phyloP scores from a whole-genome alignment of 23 red algal genomes.

The Agarophyton chilense region DNA sequence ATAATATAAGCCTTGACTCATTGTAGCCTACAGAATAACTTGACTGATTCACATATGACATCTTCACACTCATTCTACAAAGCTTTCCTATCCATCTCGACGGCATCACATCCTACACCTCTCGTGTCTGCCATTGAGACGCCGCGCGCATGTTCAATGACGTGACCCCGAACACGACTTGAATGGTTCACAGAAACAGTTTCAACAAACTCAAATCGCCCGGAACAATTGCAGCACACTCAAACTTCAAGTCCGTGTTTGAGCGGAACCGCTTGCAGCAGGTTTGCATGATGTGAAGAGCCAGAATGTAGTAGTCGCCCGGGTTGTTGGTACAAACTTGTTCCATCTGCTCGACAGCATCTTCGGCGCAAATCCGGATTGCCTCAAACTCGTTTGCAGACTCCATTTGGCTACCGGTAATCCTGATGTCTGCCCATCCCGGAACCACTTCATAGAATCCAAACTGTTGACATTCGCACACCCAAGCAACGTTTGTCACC shows the following conservation, averaged over 20 bases:
- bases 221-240: constrained; percentile 34
- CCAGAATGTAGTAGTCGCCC: constrained; percentile 29
- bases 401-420: not conserved
- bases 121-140: no score
- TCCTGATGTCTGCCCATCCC: not conserved
- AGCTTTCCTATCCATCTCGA: no score
- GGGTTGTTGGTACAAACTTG: constrained; percentile 6
- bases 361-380: not conserved
- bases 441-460: not conserved
- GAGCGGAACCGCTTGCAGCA: constrained; percentile 32
- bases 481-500: not conserved
- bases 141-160: no score
- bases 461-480: constrained; percentile 17
- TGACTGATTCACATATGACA: no score
- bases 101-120: no score
- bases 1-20: no score
- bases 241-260: constrained; percentile 4
- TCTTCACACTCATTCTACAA: no score
- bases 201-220: constrained; percentile 48
- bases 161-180: no score
- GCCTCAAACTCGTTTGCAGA: not conserved
- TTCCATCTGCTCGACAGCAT: not conserved
- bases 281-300: constrained; percentile 31
- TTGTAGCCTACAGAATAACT: no score
- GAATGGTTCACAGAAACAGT: no score